Percentiles rank a stretch among this genome's conserved stretches.
Evolutionary conservation across 768 basidiomycete species (phyloP).

Genomic region (Trametes cinnabarina): DNA sequence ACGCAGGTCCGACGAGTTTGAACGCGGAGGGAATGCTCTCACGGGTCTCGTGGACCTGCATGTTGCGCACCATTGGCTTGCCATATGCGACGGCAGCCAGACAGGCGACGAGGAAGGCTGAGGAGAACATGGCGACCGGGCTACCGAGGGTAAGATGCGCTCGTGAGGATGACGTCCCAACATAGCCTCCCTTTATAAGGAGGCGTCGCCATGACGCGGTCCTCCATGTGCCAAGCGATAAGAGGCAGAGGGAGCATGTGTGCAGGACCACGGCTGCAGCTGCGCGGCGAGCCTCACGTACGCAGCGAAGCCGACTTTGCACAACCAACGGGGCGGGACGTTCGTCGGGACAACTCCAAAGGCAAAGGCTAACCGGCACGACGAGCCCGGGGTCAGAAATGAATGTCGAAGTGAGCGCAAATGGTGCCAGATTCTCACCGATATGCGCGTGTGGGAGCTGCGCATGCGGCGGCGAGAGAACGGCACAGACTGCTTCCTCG

Average conservation of each 20-base stretch:
- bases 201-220: background rate
- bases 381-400: background rate
- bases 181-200: background rate
- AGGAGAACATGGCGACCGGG: constrained; percentile 22
- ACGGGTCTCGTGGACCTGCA: constrained; percentile 33
- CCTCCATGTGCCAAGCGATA: constrained; percentile 4
- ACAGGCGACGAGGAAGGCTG: constrained; percentile 21
- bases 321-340: constrained; percentile 2
- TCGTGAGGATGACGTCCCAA: background rate
- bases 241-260: background rate
- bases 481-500: constrained; percentile 1
- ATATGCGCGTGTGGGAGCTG: constrained; percentile 4
- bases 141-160: background rate
- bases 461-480: constrained; percentile 15
- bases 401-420: constrained; percentile 3
- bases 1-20: constrained; percentile 29
- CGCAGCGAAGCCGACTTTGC: background rate
- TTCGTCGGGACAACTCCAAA: constrained; percentile 6
- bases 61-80: constrained; percentile 24
- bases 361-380: background rate
- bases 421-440: constrained; percentile 4
- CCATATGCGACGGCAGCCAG: constrained; percentile 21
- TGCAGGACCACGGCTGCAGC: constrained; percentile 1
- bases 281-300: constrained; percentile 2
- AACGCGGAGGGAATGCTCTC: constrained; percentile 31